phyloP scores from a whole-genome alignment of 164 flowering plant genomes.

The Umbilicus rupestris region DNA sequence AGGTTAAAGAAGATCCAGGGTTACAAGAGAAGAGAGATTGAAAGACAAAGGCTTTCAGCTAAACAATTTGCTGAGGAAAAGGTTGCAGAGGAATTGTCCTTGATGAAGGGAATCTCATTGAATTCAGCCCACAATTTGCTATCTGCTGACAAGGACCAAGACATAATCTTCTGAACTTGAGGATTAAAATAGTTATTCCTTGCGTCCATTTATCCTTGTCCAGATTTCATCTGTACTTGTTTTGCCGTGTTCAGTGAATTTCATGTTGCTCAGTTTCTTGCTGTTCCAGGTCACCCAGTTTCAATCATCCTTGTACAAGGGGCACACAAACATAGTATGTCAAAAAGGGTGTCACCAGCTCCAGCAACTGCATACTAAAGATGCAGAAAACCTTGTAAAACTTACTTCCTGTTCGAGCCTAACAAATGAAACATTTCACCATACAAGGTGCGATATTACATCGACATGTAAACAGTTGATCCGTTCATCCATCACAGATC shows the following conservation, averaged over 20 bases:
- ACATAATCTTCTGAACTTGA: constrained; percentile 56
- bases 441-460: constrained; percentile 2
- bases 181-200: too few species aligned
- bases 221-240: too few species aligned
- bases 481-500: neutral
- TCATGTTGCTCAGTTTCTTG: too few species aligned
- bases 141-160: constrained; percentile 56
- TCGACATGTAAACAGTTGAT: constrained; percentile 4
- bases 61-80: constrained; percentile 56
- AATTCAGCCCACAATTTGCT: constrained; percentile 53
- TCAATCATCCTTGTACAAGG: too few species aligned
- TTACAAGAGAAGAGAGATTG: constrained; percentile 77
- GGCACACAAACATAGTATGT: neutral
- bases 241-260: too few species aligned
- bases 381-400: constrained; percentile 14
- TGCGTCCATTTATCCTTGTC: too few species aligned
- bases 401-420: neutral
- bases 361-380: constrained; percentile 18
- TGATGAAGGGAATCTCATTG: constrained; percentile 58
- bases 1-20: constrained; percentile 94
- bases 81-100: constrained; percentile 47
- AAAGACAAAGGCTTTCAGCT: constrained; percentile 53
- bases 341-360: neutral
- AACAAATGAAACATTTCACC: neutral
- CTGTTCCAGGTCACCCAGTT: too few species aligned